phyloP scores from a whole-genome alignment of 768 basidiomycete genomes.

The Lentinula sp. region DNA sequence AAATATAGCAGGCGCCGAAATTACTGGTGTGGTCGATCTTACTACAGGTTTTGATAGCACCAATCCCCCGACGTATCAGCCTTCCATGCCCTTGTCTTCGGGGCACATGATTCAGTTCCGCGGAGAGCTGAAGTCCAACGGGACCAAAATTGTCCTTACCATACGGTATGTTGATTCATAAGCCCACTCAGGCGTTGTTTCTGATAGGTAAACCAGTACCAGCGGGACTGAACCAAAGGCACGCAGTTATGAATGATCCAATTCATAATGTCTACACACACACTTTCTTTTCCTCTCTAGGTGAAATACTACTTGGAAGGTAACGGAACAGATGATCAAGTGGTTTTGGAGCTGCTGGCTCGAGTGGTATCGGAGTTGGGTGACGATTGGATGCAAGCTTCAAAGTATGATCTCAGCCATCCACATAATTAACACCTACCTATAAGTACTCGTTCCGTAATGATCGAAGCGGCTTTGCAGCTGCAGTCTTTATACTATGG shows the following conservation, averaged over 20 bases:
- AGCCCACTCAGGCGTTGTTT: neutral
- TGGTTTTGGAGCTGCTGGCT: constrained; percentile 44
- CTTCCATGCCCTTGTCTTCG: constrained; percentile 63
- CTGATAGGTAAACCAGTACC: constrained; percentile 40
- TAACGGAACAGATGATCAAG: constrained; percentile 42
- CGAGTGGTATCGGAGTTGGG: constrained; percentile 56
- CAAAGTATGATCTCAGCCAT: constrained; percentile 38
- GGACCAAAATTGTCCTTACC: constrained; percentile 58
- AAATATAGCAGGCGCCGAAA: constrained; percentile 50
- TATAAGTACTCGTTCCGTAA: too few species aligned
- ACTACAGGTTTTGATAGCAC: constrained; percentile 74
- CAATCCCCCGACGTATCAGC: constrained; percentile 60
- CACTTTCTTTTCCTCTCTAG: constrained; percentile 20
- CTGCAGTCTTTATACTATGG: too few species aligned
- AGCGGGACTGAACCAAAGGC: constrained; percentile 92
- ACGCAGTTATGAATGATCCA: constrained; percentile 1
- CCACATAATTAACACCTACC: constrained; percentile 9
- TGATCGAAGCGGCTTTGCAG: too few species aligned
- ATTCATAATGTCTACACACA: neutral
- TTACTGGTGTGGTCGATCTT: constrained; percentile 67
- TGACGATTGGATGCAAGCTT: constrained; percentile 63
- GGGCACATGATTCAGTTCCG: constrained; percentile 86
- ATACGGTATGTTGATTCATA: constrained; percentile 38
- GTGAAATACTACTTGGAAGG: constrained; percentile 92
- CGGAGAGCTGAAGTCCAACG: constrained; percentile 35